Percentiles rank a stretch among this genome's conserved stretches.
Conservation (phyloP, 2,329 filamentous ascomycete genomes). For the Amauroascus niger region DNA sequence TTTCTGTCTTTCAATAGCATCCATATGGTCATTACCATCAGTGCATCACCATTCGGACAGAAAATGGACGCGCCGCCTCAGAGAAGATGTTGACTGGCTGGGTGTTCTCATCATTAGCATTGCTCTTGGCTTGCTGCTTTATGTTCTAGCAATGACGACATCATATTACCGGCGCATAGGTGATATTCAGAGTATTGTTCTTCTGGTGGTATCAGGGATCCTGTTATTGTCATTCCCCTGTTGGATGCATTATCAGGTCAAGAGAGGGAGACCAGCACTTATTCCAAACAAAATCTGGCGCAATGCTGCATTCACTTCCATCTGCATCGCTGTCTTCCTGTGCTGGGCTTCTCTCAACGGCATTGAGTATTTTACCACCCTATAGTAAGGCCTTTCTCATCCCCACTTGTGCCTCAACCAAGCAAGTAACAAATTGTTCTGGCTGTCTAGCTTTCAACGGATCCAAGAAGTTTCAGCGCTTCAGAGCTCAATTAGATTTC, state of each 20-base stretch:
- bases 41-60: constrained; percentile 19
- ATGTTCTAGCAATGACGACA: constrained; percentile 29
- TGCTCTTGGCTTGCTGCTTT: constrained; percentile 41
- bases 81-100: constrained; percentile 42
- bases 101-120: constrained; percentile 34
- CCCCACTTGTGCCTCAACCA: background rate
- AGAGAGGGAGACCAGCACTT: constrained; percentile 24
- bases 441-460: constrained; percentile 40
- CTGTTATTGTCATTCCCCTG: constrained; percentile 38
- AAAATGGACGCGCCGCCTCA: constrained; percentile 24
- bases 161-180: constrained; percentile 15
- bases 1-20: constrained; percentile 29
- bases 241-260: constrained; percentile 46
- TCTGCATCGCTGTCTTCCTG: constrained; percentile 45
- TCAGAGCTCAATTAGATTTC: constrained; percentile 38
- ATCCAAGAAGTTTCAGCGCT: constrained; percentile 41
- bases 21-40: constrained; percentile 31
- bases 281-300: constrained; percentile 51
- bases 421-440: background rate
- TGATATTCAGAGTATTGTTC: constrained; percentile 20
- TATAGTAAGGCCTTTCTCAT: constrained; percentile 30
- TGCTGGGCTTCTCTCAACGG: constrained; percentile 39
- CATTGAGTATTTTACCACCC: constrained; percentile 39
- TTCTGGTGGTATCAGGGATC: constrained; percentile 23
- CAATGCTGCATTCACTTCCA: constrained; percentile 46